Conservation (phyloP, 129 eudicot species). For the Calendula officinalis region DNA sequence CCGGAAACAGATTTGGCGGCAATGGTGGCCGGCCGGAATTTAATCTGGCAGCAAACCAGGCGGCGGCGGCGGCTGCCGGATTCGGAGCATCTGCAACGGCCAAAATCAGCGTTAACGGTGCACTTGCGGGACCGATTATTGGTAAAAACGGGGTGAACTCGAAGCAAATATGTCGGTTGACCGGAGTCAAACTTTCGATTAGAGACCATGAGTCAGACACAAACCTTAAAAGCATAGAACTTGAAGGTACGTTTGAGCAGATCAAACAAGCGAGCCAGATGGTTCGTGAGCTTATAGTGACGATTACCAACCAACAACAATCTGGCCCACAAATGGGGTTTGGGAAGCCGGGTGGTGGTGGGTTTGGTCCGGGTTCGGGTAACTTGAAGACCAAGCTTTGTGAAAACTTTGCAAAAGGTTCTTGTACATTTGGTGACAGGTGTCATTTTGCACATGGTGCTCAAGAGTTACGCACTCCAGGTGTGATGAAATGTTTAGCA, state of each 20-base stretch:
- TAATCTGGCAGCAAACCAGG: constrained; percentile 32
- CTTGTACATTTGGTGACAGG: constrained; percentile 86
- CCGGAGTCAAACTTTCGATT: constrained; percentile 72
- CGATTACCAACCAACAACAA: constrained; percentile 25
- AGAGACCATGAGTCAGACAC: constrained; percentile 81
- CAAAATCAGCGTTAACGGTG: constrained; percentile 74
- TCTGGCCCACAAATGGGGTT: constrained; percentile 44
- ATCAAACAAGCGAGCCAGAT: constrained; percentile 71
- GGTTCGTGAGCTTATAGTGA: constrained; percentile 78
- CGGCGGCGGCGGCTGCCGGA: constrained; percentile 42
- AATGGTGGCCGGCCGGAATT: constrained; percentile 47
- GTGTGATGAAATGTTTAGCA: constrained; percentile 29
- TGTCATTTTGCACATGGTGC: constrained; percentile 95
- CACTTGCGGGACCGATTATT: constrained; percentile 78
- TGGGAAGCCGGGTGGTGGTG: constrained; percentile 23
- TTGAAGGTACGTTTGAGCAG: constrained; percentile 89
- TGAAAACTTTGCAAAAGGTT: constrained; percentile 76
- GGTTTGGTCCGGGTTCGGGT: constrained; percentile 22
- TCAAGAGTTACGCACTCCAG: constrained; percentile 62
- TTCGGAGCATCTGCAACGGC: constrained; percentile 85
- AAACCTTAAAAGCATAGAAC: constrained; percentile 72
- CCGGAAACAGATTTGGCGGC: constrained; percentile 44
- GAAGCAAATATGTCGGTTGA: constrained; percentile 72
- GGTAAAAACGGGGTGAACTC: constrained; percentile 90
- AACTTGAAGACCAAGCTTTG: constrained; percentile 77